A percentile compares a stretch with the other conserved stretches of the same genome.
phyloP scores from a whole-genome alignment of 1,284 basidiomycete species.

The Flammula alnicola region DNA sequence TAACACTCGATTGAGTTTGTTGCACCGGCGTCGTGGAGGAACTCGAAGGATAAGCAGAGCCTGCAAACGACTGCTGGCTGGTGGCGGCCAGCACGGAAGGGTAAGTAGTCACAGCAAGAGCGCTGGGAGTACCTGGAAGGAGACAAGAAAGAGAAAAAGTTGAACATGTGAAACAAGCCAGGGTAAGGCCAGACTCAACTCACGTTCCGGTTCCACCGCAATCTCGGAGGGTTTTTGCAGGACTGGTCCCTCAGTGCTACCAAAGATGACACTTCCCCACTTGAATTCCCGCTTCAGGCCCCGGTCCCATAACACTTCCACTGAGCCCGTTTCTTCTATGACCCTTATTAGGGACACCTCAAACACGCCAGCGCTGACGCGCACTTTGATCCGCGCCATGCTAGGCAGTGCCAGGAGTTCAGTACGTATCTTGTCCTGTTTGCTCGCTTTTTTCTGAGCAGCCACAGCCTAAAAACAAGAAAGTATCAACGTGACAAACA shows the following conservation, averaged over 20 bases:
- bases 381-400: conserved; percentile 80
- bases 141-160: background rate
- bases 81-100: conserved; percentile 35
- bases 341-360: conserved; percentile 78
- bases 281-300: conserved; percentile 74
- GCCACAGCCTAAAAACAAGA: conserved; percentile 56
- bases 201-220: conserved; percentile 37
- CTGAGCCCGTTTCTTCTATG: conserved; percentile 65
- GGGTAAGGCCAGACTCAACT: conserved; percentile 19
- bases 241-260: conserved; percentile 59
- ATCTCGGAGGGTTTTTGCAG: conserved; percentile 65
- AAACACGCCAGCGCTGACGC: conserved; percentile 77
- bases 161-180: background rate
- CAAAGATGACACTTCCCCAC: conserved; percentile 78
- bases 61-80: conserved; percentile 16
- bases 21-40: conserved; percentile 11
- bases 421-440: conserved; percentile 66
- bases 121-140: conserved; percentile 16
- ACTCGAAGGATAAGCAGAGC: conserved; percentile 18
- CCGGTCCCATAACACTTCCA: conserved; percentile 83
- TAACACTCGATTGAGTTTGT: conserved; percentile 12
- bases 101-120: conserved; percentile 39
- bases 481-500: conserved; percentile 8
- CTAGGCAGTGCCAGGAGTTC: conserved; percentile 70
- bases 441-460: conserved; percentile 72